A percentile compares a stretch with the other conserved stretches of the same genome.
Conservation (phyloP, 2,329 filamentous ascomycete species). For the Neophaeococcomyces mojaviensis region DNA sequence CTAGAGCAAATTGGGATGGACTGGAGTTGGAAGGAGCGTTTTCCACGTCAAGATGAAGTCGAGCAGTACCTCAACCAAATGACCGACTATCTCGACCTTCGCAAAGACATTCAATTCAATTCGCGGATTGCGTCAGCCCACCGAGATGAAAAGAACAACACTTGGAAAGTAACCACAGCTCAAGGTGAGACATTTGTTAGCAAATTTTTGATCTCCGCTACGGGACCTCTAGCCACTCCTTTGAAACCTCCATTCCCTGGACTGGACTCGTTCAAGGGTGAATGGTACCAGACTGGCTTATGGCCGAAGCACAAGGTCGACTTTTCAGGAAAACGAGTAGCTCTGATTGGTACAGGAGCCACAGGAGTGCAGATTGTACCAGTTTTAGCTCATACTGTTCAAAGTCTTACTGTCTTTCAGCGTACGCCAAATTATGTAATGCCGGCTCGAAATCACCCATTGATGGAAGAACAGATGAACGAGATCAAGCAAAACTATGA, state of each 20-base stretch:
- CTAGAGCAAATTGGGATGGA: conserved; percentile 38
- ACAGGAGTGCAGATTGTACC: conserved; percentile 59
- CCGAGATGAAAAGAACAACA: conserved; percentile 2
- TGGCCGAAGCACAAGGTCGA: conserved; percentile 43
- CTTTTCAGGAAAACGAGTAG: conserved; percentile 54
- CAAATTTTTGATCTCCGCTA: conserved; percentile 21
- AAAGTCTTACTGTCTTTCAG: conserved; percentile 47
- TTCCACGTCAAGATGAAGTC: conserved; percentile 14
- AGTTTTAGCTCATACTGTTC: conserved; percentile 49
- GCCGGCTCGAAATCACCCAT: conserved; percentile 48
- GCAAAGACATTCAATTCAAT: conserved; percentile 7
- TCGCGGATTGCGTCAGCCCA: conserved; percentile 24
- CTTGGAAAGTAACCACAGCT: neutral
- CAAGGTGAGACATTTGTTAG: neutral
- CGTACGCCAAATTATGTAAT: conserved; percentile 58
- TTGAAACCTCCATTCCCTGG: conserved; percentile 54
- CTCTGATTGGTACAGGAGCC: conserved; percentile 57
- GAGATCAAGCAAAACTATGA: conserved; percentile 36
- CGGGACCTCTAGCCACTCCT: conserved; percentile 31
- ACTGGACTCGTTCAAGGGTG: conserved; percentile 52
- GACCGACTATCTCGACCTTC: conserved; percentile 8
- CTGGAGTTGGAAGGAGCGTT: conserved; percentile 17
- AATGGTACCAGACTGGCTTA: conserved; percentile 51
- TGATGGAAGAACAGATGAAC: conserved; percentile 46
- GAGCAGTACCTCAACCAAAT: conserved; percentile 13